Conservation (phyloP, 345 rosid species). For the Ricinus communis region DNA sequence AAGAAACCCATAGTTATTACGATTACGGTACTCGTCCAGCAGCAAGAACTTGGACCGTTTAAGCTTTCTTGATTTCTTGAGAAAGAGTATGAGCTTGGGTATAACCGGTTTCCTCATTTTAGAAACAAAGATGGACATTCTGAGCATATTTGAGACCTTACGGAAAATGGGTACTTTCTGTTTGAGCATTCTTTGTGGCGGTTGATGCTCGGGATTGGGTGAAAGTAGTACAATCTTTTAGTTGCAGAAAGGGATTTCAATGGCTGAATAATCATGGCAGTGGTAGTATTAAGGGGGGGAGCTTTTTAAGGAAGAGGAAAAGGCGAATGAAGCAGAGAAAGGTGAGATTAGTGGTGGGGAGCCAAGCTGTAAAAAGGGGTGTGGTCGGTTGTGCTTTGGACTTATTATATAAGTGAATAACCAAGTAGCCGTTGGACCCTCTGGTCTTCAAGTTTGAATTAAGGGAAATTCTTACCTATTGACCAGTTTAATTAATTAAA, state of each 20-base stretch:
- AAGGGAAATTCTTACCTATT: too few species aligned
- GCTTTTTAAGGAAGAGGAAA: constrained; percentile 12
- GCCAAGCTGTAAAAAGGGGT: constrained; percentile 30
- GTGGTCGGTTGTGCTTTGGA: constrained; percentile 40
- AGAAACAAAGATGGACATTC: constrained; percentile 28
- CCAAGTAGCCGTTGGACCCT: constrained; percentile 43
- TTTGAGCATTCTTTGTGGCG: not conserved
- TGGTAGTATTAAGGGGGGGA: not conserved
- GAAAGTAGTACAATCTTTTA: too few species aligned
- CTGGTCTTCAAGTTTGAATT: not conserved
- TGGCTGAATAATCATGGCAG: not conserved
- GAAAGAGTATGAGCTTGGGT: constrained; percentile 33
- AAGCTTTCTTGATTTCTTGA: constrained; percentile 33
- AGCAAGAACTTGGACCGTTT: constrained; percentile 34
- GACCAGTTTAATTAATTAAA: too few species aligned
- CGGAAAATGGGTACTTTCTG: constrained; percentile 29
- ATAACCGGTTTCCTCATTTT: constrained; percentile 43
- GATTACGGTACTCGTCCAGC: constrained; percentile 23
- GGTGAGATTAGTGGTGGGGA: constrained; percentile 14
- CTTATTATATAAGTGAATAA: constrained; percentile 8
- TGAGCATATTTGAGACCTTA: constrained; percentile 38
- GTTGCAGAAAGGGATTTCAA: not conserved
- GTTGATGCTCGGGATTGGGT: too few species aligned
- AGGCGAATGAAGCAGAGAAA: not conserved
- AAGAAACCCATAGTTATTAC: constrained; percentile 35